Conservation (phyloP, 805 yeast genomes). For the Kuraishia borneana region DNA sequence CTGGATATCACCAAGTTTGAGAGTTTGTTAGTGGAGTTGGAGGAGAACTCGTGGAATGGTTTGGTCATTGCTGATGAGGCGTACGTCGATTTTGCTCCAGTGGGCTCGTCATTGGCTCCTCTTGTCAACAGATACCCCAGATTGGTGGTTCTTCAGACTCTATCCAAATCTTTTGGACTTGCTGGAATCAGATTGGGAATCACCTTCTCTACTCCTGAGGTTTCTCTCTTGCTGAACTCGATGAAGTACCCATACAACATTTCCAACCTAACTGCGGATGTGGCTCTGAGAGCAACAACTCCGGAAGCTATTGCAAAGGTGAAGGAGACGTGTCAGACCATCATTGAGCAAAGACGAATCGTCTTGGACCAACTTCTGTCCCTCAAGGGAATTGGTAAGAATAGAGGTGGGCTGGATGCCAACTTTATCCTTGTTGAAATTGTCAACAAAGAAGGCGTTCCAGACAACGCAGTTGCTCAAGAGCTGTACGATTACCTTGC, state of each 20-base stretch:
- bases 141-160: slow-evolving; percentile 79
- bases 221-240: slow-evolving; percentile 65
- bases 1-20: slow-evolving; percentile 39
- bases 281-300: slow-evolving; percentile 66
- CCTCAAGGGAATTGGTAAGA: slow-evolving; percentile 55
- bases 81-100: slow-evolving; percentile 72
- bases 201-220: slow-evolving; percentile 49
- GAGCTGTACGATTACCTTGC: slow-evolving; percentile 64
- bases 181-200: slow-evolving; percentile 92
- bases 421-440: slow-evolving; percentile 75
- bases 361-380: slow-evolving; percentile 43
- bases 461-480: slow-evolving; percentile 60
- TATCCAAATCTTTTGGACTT: slow-evolving; percentile 91
- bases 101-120: slow-evolving; percentile 62
- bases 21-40: slow-evolving; percentile 26
- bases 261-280: slow-evolving; percentile 64
- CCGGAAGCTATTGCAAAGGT: slow-evolving; percentile 45
- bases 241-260: slow-evolving; percentile 96
- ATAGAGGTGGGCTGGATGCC: slow-evolving; percentile 78
- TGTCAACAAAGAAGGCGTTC: slow-evolving; percentile 46
- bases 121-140: slow-evolving; percentile 75
- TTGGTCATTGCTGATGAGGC: slow-evolving; percentile 90
- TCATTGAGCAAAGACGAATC: slow-evolving; percentile 42
- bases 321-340: slow-evolving; percentile 38
- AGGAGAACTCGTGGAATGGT: slow-evolving; percentile 49